Conservation (phyloP, 148 eudicot species). For the Talinum fruticosum region DNA sequence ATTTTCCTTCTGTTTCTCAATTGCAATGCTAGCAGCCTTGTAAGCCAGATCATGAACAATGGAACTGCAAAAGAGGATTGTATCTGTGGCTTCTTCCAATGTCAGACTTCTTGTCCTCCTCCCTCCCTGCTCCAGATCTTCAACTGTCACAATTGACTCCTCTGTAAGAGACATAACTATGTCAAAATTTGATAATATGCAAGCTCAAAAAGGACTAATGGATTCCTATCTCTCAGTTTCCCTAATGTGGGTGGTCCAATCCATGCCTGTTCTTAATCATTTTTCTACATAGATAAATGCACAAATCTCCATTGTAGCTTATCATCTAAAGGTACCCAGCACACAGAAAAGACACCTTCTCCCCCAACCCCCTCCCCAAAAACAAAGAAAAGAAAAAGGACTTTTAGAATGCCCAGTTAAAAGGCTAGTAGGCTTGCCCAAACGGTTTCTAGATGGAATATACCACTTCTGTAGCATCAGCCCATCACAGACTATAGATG, state of each 20-base stretch:
- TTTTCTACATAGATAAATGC: neutral
- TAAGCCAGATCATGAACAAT: constrained; percentile 72
- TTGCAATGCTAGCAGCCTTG: constrained; percentile 76
- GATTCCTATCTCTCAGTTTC: neutral
- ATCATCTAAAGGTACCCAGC: neutral
- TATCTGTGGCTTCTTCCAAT: constrained; percentile 88
- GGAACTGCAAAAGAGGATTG: constrained; percentile 85
- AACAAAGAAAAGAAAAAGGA: neutral
- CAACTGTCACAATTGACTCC: constrained; percentile 58
- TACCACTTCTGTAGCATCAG: neutral
- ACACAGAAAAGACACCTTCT: neutral
- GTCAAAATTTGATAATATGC: neutral
- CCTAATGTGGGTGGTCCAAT: neutral
- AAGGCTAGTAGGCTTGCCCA: neutral
- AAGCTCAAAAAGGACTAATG: neutral
- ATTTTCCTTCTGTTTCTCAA: constrained; percentile 71
- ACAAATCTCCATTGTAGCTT: neutral
- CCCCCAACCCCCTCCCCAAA: neutral
- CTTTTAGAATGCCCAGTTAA: neutral
- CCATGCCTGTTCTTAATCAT: neutral
- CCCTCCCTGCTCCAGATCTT: constrained; percentile 36
- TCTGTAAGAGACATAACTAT: constrained; percentile 40
- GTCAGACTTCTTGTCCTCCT: constrained; percentile 59
- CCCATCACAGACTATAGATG: neutral
- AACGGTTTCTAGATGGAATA: neutral